Evolutionary conservation across 768 basidiomycete species (phyloP).

Genomic region (Tylopilus felleus): DNA sequence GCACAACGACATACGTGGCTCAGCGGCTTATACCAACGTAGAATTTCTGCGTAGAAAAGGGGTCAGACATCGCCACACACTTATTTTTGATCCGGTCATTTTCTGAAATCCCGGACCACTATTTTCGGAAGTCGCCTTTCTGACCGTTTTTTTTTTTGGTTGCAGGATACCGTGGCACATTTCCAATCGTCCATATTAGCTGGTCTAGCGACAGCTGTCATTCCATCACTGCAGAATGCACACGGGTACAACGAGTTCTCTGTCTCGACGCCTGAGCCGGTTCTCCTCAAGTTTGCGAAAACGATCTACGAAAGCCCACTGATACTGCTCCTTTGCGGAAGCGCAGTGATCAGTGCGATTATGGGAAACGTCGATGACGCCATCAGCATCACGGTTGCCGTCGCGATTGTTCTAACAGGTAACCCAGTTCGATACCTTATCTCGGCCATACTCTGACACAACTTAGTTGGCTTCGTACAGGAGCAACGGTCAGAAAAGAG

Average conservation of each 20-base stretch:
- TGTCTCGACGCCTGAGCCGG: conserved; percentile 75
- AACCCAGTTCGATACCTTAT: conserved; percentile 19
- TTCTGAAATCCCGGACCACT: not conserved
- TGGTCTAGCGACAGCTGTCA: conserved; percentile 62
- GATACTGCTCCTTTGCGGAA: conserved; percentile 86
- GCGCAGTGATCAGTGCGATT: conserved; percentile 81
- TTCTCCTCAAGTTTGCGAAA: conserved; percentile 85
- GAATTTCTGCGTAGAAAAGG: conserved; percentile 12
- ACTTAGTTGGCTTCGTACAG: conserved; percentile 86
- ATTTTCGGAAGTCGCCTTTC: conserved; percentile 1
- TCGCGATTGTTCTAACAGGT: conserved; percentile 93
- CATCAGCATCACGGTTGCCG: conserved; percentile 86
- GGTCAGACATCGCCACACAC: conserved; percentile 13
- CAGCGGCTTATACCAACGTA: no score
- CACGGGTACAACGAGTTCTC: conserved; percentile 96
- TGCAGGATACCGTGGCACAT: conserved; percentile 69
- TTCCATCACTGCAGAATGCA: conserved; percentile 58
- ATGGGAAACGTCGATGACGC: conserved; percentile 98
- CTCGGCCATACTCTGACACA: not conserved
- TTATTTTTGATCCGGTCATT: not conserved
- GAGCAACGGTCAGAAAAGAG: conserved; percentile 94
- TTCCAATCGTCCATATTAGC: conserved; percentile 60
- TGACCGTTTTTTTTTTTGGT: conserved; percentile 4
- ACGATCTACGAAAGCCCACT: conserved; percentile 95
- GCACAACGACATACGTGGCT: not conserved